Conservation (phyloP, 306 rosid genomes). For the Alnus rubra region DNA sequence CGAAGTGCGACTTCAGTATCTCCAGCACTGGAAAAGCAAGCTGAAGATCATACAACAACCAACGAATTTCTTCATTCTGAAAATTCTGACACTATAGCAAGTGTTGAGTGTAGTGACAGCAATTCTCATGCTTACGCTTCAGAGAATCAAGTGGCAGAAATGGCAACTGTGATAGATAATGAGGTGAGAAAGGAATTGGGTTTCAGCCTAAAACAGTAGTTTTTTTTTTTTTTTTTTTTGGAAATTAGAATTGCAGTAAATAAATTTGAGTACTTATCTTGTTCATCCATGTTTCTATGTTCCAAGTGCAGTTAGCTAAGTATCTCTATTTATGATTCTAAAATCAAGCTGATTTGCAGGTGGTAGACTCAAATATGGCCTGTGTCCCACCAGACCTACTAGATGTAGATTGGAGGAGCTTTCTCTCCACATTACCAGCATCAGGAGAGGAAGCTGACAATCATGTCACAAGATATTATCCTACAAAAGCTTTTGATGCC, state of each 20-base stretch:
- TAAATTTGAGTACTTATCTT: no score
- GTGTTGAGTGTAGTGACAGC: slow-evolving; percentile 10
- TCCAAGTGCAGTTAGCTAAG: no score
- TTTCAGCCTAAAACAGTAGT: slow-evolving; percentile 18
- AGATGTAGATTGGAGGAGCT: no score
- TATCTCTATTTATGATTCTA: slow-evolving; percentile 7
- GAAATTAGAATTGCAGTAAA: background rate
- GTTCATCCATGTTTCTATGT: no score
- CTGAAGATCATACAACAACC: background rate
- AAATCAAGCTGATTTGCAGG: slow-evolving; percentile 35
- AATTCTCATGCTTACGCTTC: slow-evolving; percentile 21
- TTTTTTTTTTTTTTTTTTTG: background rate
- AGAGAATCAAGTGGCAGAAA: slow-evolving; percentile 23
- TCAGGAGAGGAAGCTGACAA: no score
- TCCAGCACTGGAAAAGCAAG: background rate
- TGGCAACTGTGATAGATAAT: background rate
- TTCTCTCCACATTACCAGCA: no score
- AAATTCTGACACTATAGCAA: background rate
- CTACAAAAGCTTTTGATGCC: background rate
- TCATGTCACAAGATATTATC: background rate
- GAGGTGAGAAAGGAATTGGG: slow-evolving; percentile 43
- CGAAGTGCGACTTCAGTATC: background rate
- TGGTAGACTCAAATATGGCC: background rate
- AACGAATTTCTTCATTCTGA: background rate
- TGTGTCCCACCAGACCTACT: no score